Base-by-base conservation (phyloP, 2,329 filamentous ascomycete genomes). In the Tolypocladium cylindrosporum region DNA sequence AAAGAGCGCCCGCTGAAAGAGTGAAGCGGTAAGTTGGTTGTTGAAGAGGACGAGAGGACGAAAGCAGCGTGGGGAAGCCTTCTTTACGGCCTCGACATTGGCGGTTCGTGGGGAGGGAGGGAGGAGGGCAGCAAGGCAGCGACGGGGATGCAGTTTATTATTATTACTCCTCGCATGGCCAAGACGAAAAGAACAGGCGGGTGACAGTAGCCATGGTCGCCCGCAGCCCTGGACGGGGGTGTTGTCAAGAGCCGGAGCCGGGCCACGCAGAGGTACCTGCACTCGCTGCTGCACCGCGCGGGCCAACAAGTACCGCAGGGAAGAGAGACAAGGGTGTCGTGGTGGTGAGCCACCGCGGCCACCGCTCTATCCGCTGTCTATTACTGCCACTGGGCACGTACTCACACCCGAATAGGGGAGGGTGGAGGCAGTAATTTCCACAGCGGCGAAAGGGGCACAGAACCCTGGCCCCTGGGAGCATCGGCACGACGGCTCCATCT, bases 1-100 rank as follows among this genome's bases (percentile, higher is more conserved):
- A 88, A 88, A 76, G 86, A 89, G 79, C 85, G 87, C 83, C 89
- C 88, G 89, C 89, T 91, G 77, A 92, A 91, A 74, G 89, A 90
- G 85, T 90, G 88, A 90, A 90, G 87, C 87, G 86, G 86, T 87
- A 65, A 69, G 74, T 79, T 70, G 66, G 67, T 61, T 65, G 69
- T 63, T 65, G 70, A 70, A 71, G 67, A 67, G 72, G 78, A 77
- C 71, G 72, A 77, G 75, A 76, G 69, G 75, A 76, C 74, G 77
- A 80, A 79, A 79, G 76, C 74, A 68, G 66, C 60, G 62, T 63
- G 71, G 68, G 70, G 73, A 73, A 57, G 74, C 75, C 73, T 74
- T 72, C 74, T 77, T 74, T 77, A 77, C 75, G 76, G 78, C 77
- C 75, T 72, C 68, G 78, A 79, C 74, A 71, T 77, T 71, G 72